Percentiles rank a stretch among this genome's conserved stretches.
phyloP scores from a whole-genome alignment of 2,329 filamentous ascomycete species.

The Diaporthe amygdali region DNA sequence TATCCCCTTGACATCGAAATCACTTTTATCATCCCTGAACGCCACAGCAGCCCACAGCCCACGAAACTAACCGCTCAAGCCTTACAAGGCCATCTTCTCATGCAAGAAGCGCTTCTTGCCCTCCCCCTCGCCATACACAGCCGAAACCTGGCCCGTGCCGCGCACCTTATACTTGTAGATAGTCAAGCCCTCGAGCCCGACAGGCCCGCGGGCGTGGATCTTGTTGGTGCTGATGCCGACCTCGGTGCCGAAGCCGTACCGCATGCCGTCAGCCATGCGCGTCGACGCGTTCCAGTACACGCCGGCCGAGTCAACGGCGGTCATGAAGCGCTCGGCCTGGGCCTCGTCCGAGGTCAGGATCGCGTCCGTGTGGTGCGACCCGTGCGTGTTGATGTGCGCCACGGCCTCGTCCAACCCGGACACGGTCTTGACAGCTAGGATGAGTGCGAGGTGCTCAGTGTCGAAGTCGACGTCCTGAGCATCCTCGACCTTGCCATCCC shows the following conservation, averaged over 20 bases:
- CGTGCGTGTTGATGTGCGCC: slow-evolving; percentile 87
- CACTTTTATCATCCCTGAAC: slow-evolving; percentile 3
- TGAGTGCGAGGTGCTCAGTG: slow-evolving; percentile 88
- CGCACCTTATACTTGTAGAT: slow-evolving; percentile 97
- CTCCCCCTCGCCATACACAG: slow-evolving; percentile 72
- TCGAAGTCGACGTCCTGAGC: slow-evolving; percentile 75
- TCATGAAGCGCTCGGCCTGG: slow-evolving; percentile 82
- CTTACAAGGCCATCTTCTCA: slow-evolving; percentile 54
- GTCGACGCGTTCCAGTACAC: slow-evolving; percentile 98
- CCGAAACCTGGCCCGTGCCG: slow-evolving; percentile 82
- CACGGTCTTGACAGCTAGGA: slow-evolving; percentile 84
- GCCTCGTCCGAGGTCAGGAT: slow-evolving; percentile 76
- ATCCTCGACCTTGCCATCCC: slow-evolving; percentile 61
- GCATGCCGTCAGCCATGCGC: slow-evolving; percentile 93
- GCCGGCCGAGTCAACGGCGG: slow-evolving; percentile 83
- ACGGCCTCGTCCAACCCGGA: slow-evolving; percentile 73
- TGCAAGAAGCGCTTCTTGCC: slow-evolving; percentile 66
- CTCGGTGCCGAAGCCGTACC: slow-evolving; percentile 97
- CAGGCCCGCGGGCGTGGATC: slow-evolving; percentile 91
- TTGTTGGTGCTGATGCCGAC: slow-evolving; percentile 99
- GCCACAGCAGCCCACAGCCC: not conserved
- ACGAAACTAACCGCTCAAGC: no score
- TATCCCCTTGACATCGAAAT: not conserved
- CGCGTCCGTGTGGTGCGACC: slow-evolving; percentile 91
- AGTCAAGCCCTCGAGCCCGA: slow-evolving; percentile 91